Base-by-base conservation (phyloP, 1,139 yeast genomes). In the Tardiomyces blankii region DNA sequence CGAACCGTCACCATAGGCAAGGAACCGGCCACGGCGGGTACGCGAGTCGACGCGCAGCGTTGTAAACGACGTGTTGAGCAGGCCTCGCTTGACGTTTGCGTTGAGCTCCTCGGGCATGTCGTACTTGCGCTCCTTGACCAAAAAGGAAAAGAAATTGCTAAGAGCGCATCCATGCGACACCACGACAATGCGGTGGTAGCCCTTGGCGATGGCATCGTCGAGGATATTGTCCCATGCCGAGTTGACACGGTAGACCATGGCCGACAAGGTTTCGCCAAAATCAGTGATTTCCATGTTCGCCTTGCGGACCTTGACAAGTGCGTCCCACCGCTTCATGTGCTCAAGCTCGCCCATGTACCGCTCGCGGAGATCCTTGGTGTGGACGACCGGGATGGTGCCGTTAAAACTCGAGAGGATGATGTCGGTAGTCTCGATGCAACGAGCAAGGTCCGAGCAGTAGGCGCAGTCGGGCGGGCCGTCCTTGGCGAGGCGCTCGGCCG, bases 331-430 rank as follows among this genome's bases (percentile, higher is more conserved):
- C 35, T 30, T 30, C 85, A 83, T 77, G 2, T 95, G 95, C 60
- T 88, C 87, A 21, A 80, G 74, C 13, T 68, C 73, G 1, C 96
- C 96, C 95, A 88, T 85, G 47, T 68, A 63, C 42, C 96, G 68
- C 59, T 88, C 96, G 49, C 96, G 72, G 41, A 85, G 67, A 27
- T 71, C 71, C 2, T 61, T 39, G 1, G 75, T 69, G 40, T 56
- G 52, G 32, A 51, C 51, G 3, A 56, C 47, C 3, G 53, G 51
- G 18, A 49, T 44, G 16, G 16, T 25, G 28, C 54, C 47, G 6
- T 40, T 27, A 18, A 46, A 44, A 12, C 44, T 43, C 13, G 51
- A 46, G 1, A 57, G 45, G 9, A 61, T 52, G 3, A 54, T 38
- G 33, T 55, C 52, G 12, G 63, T 56, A 1, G 68, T 62, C 32